Base-by-base conservation (phyloP, 371 early-diverging fungal genomes). In the Entomophthora muscae region DNA sequence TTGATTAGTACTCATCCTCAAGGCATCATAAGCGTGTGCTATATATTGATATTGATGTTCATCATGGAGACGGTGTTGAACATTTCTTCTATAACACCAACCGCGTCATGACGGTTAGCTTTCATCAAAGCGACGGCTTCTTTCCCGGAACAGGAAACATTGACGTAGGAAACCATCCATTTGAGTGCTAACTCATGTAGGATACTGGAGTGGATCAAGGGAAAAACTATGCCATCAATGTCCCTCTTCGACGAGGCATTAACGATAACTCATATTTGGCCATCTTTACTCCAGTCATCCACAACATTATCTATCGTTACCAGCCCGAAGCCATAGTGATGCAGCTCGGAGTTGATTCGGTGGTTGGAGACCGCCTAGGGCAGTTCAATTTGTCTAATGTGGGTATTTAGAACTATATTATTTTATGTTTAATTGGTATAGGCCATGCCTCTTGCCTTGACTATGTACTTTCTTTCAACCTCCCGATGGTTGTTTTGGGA, bases 31-130 rank as follows among this genome's bases (percentile, higher is more conserved):
- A 84, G 60, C 86, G 98, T 53, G 99, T 99, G n/a, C 75, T 99
- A 32, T 99, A 99, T 75, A 86, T 99, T 67, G 99, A 99, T 73
- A 98, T 98, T 69, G 99, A 99, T 70, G 90, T 98, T 28, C 99
- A 99, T 74, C 99, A 99, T 73, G 99, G 99, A 13, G 99, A 99
- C 71, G 99, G 99, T 52, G 99, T 99, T 31, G 91, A 95, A 71
- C 99, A 99, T 74, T 98, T 99, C 1, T 99, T 99, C 74, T 98
- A 96, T 71, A 86, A 89, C 23, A 94, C 98, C 7, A 98, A 99
- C 71, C 84, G 99, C 57, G 99, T 99, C 42, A 95, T 98, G 97
- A 96, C 99, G 0, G 86, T 92, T 22, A 90, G 91, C 52, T 98
- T 99, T 74, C 99, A 99, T 74, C 97, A 98, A 75, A 96, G 89